Percentiles rank a stretch among this genome's conserved stretches.
Conservation (phyloP, 2,329 filamentous ascomycete genomes). For the Corynespora cassiicola region DNA sequence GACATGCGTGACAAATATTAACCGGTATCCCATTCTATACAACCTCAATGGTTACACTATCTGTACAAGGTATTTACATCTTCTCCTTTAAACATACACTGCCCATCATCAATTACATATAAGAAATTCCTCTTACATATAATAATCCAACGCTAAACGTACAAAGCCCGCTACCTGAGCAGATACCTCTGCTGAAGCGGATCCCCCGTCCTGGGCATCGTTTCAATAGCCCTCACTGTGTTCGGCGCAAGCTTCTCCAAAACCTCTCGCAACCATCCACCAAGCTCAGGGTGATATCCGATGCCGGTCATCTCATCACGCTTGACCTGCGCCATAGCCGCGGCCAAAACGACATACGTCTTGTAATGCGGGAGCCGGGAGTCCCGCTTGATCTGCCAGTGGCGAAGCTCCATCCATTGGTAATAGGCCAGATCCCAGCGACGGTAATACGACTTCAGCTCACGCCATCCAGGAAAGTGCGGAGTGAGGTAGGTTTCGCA, state of each 20-base stretch:
- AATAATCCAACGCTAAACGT: too few species aligned
- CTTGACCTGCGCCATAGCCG: constrained; percentile 43
- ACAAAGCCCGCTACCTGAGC: too few species aligned
- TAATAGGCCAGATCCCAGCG: constrained; percentile 28
- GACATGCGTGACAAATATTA: too few species aligned
- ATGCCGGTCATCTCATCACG: constrained; percentile 39
- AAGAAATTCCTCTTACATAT: too few species aligned
- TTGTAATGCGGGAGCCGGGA: constrained; percentile 49
- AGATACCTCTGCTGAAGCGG: constrained; percentile 37
- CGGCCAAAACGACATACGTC: constrained; percentile 51
- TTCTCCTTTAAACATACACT: too few species aligned
- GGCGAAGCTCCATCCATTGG: constrained; percentile 36
- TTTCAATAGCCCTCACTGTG: constrained; percentile 51
- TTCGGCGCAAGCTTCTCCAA: constrained; percentile 45
- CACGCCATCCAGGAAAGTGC: constrained; percentile 76
- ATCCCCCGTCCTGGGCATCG: constrained; percentile 49
- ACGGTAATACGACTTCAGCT: constrained; percentile 27
- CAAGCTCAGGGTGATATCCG: constrained; percentile 25
- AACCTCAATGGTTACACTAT: too few species aligned
- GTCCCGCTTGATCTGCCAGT: constrained; percentile 27
- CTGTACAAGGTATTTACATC: too few species aligned
- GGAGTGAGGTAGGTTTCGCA: constrained; percentile 83
- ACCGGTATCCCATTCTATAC: too few species aligned
- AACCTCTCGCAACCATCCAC: constrained; percentile 29
- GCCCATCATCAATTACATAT: too few species aligned